phyloP scores from a whole-genome alignment of 1,284 basidiomycete genomes.

The Psilocybe mexicana region DNA sequence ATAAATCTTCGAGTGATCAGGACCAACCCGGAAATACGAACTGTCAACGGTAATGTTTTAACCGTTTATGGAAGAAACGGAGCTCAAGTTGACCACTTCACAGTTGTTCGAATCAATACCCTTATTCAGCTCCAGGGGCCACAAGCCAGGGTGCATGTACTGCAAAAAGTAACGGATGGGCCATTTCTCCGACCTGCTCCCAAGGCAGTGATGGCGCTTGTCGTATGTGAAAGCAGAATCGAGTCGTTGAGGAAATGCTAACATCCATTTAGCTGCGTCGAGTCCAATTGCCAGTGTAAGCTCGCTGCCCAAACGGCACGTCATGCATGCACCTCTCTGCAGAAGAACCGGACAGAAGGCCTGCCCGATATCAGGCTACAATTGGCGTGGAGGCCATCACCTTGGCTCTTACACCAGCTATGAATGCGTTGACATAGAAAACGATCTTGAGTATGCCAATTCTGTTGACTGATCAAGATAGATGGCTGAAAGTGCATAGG shows the following conservation, averaged over 20 bases:
- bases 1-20: constrained; percentile 2
- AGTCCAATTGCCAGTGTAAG: constrained; percentile 10
- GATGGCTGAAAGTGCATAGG: constrained; percentile 10
- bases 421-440: constrained; percentile 26
- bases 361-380: constrained; percentile 26
- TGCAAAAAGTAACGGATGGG: constrained; percentile 15
- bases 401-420: constrained; percentile 17
- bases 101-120: constrained; percentile 25
- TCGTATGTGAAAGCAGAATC: constrained; percentile 10
- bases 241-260: background rate
- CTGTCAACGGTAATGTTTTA: constrained; percentile 13
- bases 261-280: constrained; percentile 1
- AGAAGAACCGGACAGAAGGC: constrained; percentile 22
- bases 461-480: background rate
- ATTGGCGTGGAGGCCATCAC: constrained; percentile 12
- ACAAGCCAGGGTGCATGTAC: constrained; percentile 16
- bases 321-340: constrained; percentile 21
- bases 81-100: background rate
- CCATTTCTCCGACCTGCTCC: constrained; percentile 12
- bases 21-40: constrained; percentile 23
- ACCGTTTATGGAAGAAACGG: too few species aligned
- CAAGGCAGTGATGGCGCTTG: constrained; percentile 18
- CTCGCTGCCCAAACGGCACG: constrained; percentile 14
- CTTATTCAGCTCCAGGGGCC: constrained; percentile 23
- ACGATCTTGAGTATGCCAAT: constrained; percentile 26